A percentile compares a stretch with the other conserved stretches of the same genome.
These are phyloP conservation scores for Cicer yamashitae DNA, from an alignment of 306 rosid genomes.

Conservation along the genomic window DNA sequence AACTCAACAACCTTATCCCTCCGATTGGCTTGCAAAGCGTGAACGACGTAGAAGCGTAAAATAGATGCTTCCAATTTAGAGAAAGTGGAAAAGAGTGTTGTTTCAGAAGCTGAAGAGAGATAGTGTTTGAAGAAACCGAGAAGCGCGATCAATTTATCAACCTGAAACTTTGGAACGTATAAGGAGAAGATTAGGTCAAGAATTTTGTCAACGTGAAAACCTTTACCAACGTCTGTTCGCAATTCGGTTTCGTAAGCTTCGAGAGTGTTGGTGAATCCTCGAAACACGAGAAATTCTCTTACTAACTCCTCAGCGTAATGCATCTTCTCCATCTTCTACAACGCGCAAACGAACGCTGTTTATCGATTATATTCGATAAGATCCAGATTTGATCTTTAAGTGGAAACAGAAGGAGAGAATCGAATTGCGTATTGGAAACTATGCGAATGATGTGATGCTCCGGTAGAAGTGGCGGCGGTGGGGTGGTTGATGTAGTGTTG, in stretches of 20 bases:
- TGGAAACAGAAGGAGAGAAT: not conserved
- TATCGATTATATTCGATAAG: not conserved
- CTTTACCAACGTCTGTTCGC: conserved; percentile 73
- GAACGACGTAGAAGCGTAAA: conserved; percentile 69
- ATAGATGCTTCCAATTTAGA: conserved; percentile 76
- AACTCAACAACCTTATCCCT: conserved; percentile 76
- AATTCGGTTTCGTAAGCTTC: conserved; percentile 82
- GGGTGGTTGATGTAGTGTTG: not conserved
- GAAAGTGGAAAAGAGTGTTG: conserved; percentile 57
- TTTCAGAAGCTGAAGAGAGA: conserved; percentile 66
- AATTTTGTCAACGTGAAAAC: conserved; percentile 80
- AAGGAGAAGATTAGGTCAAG: conserved; percentile 81
- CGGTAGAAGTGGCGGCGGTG: not conserved
- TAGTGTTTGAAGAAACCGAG: conserved; percentile 82
- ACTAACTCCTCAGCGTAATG: conserved; percentile 91
- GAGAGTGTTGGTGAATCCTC: conserved; percentile 86
- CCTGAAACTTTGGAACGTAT: conserved; percentile 75
- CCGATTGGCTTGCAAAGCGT: conserved; percentile 64
- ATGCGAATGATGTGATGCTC: not conserved
- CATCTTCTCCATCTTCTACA: conserved; percentile 76
- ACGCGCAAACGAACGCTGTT: not conserved
- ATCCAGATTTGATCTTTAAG: not conserved
- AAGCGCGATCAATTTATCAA: conserved; percentile 66
- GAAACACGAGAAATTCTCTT: conserved; percentile 85
- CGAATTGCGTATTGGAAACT: not conserved